Base-by-base conservation (phyloP, 129 eudicot genomes). In the Flaveria brownii region DNA sequence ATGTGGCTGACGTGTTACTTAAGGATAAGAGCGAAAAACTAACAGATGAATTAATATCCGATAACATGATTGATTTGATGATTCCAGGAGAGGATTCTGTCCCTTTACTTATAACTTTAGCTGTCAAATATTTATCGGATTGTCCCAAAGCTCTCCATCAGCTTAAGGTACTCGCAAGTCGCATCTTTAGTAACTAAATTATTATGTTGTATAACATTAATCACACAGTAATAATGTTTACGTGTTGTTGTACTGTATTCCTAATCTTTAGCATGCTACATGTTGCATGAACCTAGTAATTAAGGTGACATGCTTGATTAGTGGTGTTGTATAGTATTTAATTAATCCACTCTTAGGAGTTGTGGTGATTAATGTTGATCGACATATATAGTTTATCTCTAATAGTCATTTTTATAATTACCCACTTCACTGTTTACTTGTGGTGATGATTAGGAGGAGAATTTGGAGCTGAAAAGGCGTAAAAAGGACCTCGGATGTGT, bases 21-120 rank as follows among this genome's bases (percentile, higher is more conserved):
- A 86, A 71, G 45, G 96, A 91, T 54, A 67, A 72, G 20, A 86
- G 89, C 55, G 93, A 84, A 76, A 80, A 84, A 50, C 79, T 94
- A 54, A 84, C 91, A 26, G 96, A 89, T 63, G 92, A 91, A 8
- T 49, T 94, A 42, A 87, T 94, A 67, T 85, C 96, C 0, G 96
- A 91, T 73, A 94, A 94, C 78, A 81, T 94, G 86, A 86, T 94
- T 41, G 98, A 94, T 75, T 84, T 94, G 84, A 94, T 94, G 98
- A 94, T 94, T 81, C 98, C 98, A 3, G 98, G 98, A 20, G 98
- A 94, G 70, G 98, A 94, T 78, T 94, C 98, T 0, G 98, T 94
- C 7, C 98, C 98, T 4, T 71, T 85, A 39, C 93, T 91, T 30
- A 86, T 94, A 6, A 86, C 98, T 56, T 85, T 94, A 45, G 93